These are phyloP conservation scores for Mycena haematopus DNA, from an alignment of 768 basidiomycete species.

Conservation along the genomic window DNA sequence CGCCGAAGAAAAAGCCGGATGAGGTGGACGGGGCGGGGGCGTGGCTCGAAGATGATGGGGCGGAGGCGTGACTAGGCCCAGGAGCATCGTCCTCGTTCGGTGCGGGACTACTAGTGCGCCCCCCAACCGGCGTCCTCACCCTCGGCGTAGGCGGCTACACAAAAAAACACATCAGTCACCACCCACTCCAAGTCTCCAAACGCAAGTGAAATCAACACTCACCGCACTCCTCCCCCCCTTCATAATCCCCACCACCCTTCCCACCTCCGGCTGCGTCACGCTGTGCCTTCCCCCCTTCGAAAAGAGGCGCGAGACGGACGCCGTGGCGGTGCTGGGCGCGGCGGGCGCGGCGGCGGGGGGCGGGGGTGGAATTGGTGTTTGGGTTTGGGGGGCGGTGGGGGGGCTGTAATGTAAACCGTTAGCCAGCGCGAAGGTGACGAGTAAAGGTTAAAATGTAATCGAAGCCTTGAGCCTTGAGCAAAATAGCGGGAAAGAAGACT, in stretches of 20 bases:
- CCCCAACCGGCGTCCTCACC: neutral
- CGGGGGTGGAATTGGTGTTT: conserved; percentile 41
- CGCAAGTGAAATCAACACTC: too few relatives aligned
- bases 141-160: neutral
- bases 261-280: conserved; percentile 39
- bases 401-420: conserved; percentile 16
- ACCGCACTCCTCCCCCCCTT: conserved; percentile 13
- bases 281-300: conserved; percentile 52
- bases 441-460: neutral
- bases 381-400: conserved; percentile 37
- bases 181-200: too few relatives aligned
- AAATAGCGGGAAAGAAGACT: neutral
- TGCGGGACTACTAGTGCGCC: neutral
- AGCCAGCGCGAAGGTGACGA: neutral
- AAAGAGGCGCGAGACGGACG: conserved; percentile 78
- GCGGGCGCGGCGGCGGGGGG: conserved; percentile 57
- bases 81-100: neutral
- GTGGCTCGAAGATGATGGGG: neutral
- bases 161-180: too few relatives aligned
- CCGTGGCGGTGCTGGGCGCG: conserved; percentile 67
- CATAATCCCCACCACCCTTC: conserved; percentile 22
- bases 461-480: neutral
- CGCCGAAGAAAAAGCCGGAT: conserved; percentile 25
- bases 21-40: neutral
- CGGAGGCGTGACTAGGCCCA: neutral